Base-by-base conservation (phyloP, 2,329 filamentous ascomycete species). In the Aspergillus neoniger region DNA sequence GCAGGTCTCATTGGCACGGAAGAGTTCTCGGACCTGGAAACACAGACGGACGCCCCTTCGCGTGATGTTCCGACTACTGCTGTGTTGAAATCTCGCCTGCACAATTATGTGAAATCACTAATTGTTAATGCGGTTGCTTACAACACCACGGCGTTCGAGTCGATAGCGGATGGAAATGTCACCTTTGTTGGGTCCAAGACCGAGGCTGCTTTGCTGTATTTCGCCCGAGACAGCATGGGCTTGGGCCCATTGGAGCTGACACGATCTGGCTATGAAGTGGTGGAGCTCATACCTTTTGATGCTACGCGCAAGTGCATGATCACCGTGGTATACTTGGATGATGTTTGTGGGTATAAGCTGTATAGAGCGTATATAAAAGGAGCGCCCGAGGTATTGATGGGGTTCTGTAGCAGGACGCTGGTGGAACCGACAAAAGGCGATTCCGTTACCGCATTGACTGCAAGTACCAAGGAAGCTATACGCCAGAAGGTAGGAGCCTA, bases 121-220 rank as follows among this genome's bases (percentile, higher is more conserved):
- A 7, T 53, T 3, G 4, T 19, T 4, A 9, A 41, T 8, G 23
- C 32, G 19, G n/a, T 53, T 10, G 50, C 32, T 10, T 4, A 39
- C 32, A 53, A 53, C 65, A 91, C 88, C 2, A 91, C 88, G 0
- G 89, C 89, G 1, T 91, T 91, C 61, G 89, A 91, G 72, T 87
- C 87, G 38, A 86, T 90, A 36, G 82, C 86, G 17, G 83, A 88
- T 32, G 86, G 87, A 19, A 77, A 81, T 59, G 80, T 81, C 65
- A 85, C 83, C 0, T 91, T 88, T 61, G 86, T 91, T 65, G 89
- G 89, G 47, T 90, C 87, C 67, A 91, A 91, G 79, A 91, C 89
- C 0, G 89, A 91, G 71, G 88, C 88, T 1, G 88, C 89, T 1
- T 76, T 91, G 55, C 80, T 91, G 14, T 83, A 85, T 9, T 85